Evolutionary conservation across 176 grass and related monocot species (phyloP), one percentile per base, ranked within the genome.

Genomic region (Saccharum officinarum): DNA sequence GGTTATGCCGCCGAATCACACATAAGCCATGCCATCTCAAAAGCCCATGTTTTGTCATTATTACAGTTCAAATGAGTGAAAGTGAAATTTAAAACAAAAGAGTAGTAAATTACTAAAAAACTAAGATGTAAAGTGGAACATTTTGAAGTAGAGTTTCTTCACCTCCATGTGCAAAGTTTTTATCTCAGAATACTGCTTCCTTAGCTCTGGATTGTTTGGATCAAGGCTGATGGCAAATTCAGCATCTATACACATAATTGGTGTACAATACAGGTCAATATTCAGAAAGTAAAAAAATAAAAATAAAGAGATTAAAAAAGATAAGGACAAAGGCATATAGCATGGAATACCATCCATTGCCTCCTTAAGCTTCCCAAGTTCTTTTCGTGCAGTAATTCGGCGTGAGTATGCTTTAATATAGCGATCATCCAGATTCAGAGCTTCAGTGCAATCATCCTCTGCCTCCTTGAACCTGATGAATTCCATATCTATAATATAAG

Each of bases 401-500:
- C 92, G 90, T 12, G 97, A 99, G 78, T 99, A 99, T 38, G 91
- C 97, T 92, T 99, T 96, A 77, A 99, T 85, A 86, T 99, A 99
- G 7, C 84, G 92, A 71, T 99, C 97, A 88, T 99, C 97, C 39
- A 99, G 84, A 83, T 91, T 84, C 71, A 99, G 69, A 73, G 93
- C 92, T 84, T 99, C 97, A 5, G 84, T 92, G 73, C 97, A 99
- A 82, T 96, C 92, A 10, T 77, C 85, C 76, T 99, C 97, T 63
- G 93, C 93, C 73, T 96, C 92, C 86, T 96, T 84, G 81, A 91
- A 99, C 80, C 97, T 96, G 87, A 82, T 31, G 25, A 69, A 68
- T 72, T 77, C 3, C 17, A 75, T 2, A 87, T 76, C 8, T 69
- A 20, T 55, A 83, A 22, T 8, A 50, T 81, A 81, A 71, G 85